Base-by-base conservation (phyloP, 2,329 filamentous ascomycete species). In the Pestalotiopsis sp. region DNA sequence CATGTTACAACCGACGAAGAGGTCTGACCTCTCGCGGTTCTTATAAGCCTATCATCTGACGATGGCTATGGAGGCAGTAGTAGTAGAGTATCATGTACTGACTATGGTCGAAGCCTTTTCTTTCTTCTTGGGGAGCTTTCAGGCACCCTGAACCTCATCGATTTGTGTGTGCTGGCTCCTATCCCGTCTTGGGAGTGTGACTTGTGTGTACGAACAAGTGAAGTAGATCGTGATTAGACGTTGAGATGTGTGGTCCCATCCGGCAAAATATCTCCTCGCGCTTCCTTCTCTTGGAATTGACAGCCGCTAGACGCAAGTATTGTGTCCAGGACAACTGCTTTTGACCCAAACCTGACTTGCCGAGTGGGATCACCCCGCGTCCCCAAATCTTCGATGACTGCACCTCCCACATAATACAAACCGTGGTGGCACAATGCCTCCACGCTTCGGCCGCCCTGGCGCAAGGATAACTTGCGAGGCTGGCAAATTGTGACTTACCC, bases 1-100 rank as follows among this genome's bases (percentile, higher is more conserved):
- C 82, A 75, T 83, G 84, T 82, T 87, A 86, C 84, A 85, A 84
- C 84, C 80, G 79, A 74, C 80, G 76, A 82, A 79, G 78, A 80
- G 81, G 73, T 76, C 72, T 73, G 71, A 76, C 72, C 77, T 79
- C 78, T 80, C 77, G 74, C 77, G 75, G 77, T 77, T 78, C 77
- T 79, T 81, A 80, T 79, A 79, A 81, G 80, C 81, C 81, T 79
- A 79, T 83, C 79, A 52, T 80, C 79, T 79, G 77, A 81, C 79
- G 81, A 78, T 76, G 82, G 82, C 83, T 85, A 85, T 81, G 76
- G 76, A 78, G 73, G 80, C 79, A 82, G 76, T 74, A 76, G 80
- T 79, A 82, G 76, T 74, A 76, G 73, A 75, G 73, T 76, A 68
- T 71, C 72, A 72, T 72, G 74, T 75, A 77, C 76, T 75, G 76